phyloP scores from a whole-genome alignment of 1,284 basidiomycete genomes.

The Melanopsichium pennsylvanicum region DNA sequence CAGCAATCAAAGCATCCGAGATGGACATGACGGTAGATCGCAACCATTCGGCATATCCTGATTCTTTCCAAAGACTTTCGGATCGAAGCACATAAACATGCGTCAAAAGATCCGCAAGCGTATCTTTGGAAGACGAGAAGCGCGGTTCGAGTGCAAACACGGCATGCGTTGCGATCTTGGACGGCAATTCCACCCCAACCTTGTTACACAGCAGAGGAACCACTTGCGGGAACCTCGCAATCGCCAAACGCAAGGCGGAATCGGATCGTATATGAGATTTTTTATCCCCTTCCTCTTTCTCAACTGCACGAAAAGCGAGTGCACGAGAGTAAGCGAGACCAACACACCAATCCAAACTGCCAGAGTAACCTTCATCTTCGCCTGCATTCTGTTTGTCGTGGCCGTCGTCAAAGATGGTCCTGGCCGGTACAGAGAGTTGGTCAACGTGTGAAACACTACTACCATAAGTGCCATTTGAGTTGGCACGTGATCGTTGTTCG shows the following conservation, averaged over 20 bases:
- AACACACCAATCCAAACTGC: conserved; percentile 61
- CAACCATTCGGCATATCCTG: conserved; percentile 49
- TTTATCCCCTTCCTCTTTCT: conserved; percentile 53
- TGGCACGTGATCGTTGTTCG: conserved; percentile 20
- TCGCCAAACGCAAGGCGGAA: conserved; percentile 52
- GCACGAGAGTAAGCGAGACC: conserved; percentile 56
- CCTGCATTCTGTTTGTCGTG: conserved; percentile 32
- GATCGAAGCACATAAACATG: conserved; percentile 59
- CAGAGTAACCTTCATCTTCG: conserved; percentile 25
- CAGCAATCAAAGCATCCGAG: conserved; percentile 10
- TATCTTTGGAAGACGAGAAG: conserved; percentile 18
- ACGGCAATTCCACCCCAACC: conserved; percentile 41
- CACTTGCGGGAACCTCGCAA: conserved; percentile 54
- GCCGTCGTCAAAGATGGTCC: conserved; percentile 46
- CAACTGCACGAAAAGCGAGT: conserved; percentile 51
- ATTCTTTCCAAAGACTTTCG: conserved; percentile 62
- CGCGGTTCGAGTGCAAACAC: conserved; percentile 20
- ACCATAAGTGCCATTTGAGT: no score
- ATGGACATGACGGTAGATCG: conserved; percentile 25
- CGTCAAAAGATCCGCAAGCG: conserved; percentile 50
- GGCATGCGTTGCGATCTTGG: conserved; percentile 22
- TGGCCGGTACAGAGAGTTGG: conserved; percentile 33
- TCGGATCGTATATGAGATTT: conserved; percentile 20
- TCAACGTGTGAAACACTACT: conserved; percentile 22
- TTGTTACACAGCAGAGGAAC: conserved; percentile 57